Evolutionary conservation across 2,329 filamentous ascomycete species (phyloP).

Genomic region (Juglanconis juglandina): DNA sequence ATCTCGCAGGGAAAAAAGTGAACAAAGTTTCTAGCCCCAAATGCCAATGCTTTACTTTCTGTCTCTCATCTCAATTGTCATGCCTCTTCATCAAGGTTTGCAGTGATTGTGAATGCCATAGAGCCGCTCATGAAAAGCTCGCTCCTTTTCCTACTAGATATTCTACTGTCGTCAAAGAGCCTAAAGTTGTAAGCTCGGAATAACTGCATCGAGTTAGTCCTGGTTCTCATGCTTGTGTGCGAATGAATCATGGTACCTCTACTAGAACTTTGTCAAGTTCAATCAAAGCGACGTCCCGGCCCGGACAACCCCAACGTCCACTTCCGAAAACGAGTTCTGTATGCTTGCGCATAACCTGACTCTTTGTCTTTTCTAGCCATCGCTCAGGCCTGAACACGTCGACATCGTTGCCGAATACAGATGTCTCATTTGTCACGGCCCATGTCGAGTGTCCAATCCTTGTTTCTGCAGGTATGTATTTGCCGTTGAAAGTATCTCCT

Average conservation of each 20-base stretch:
- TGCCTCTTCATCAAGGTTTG: no score
- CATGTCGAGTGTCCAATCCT: conserved; percentile 18
- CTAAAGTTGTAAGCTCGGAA: no score
- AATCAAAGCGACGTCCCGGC: conserved; percentile 4
- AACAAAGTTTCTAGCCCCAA: no score
- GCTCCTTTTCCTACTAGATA: no score
- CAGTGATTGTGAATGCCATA: no score
- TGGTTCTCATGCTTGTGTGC: no score
- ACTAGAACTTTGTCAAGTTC: conserved; percentile 11
- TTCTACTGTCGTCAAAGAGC: no score
- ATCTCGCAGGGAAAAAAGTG: no score
- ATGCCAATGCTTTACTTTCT: no score
- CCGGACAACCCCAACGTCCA: conserved; percentile 10
- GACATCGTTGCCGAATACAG: conserved; percentile 18
- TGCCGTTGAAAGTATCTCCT: conserved; percentile 17
- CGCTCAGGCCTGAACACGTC: conserved; percentile 18
- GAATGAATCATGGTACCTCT: background rate
- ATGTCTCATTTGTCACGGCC: conserved; percentile 17
- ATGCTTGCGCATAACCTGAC: conserved; percentile 2
- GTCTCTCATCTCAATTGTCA: no score
- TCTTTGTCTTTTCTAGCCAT: conserved; percentile 18
- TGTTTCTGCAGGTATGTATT: conserved; percentile 19
- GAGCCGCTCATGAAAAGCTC: no score
- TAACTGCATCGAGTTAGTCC: no score
- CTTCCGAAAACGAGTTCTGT: conserved; percentile 10